Conservation (phyloP, 805 yeast species). For the Schizosaccharomyces lindneri region DNA sequence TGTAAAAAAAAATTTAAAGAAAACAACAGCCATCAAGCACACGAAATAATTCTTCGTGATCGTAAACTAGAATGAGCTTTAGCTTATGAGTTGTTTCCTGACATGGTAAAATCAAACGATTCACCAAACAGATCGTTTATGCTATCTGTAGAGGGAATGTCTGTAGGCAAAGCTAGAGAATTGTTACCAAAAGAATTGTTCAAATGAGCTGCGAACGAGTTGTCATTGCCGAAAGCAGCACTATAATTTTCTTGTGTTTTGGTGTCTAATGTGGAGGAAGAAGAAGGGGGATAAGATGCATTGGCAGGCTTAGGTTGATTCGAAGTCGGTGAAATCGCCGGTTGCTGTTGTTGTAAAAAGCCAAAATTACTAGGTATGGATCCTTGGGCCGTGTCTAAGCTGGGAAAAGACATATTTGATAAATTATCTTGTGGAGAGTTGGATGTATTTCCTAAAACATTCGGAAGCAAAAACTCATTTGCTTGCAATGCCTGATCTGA, state of each 20-base stretch:
- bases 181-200: neutral
- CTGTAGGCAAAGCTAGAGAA: neutral
- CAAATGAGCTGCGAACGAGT: neutral
- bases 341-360: neutral
- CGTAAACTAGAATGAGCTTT: neutral
- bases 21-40: no score
- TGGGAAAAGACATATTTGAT: no score
- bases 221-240: neutral
- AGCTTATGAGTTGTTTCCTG: neutral
- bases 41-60: no score
- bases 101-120: constrained; percentile 10
- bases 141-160: neutral
- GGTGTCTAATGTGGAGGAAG: neutral
- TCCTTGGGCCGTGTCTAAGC: neutral
- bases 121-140: constrained; percentile 11
- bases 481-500: neutral
- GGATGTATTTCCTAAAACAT: neutral
- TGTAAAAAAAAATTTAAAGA: no score
- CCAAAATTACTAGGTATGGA: neutral
- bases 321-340: no score
- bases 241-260: neutral
- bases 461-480: neutral
- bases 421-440: neutral
- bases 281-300: no score
- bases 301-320: no score